Percentiles rank a stretch among this genome's conserved stretches.
Conservation (phyloP, 495 filamentous ascomycete species). For the Melanomma pulvis-pyrius region DNA sequence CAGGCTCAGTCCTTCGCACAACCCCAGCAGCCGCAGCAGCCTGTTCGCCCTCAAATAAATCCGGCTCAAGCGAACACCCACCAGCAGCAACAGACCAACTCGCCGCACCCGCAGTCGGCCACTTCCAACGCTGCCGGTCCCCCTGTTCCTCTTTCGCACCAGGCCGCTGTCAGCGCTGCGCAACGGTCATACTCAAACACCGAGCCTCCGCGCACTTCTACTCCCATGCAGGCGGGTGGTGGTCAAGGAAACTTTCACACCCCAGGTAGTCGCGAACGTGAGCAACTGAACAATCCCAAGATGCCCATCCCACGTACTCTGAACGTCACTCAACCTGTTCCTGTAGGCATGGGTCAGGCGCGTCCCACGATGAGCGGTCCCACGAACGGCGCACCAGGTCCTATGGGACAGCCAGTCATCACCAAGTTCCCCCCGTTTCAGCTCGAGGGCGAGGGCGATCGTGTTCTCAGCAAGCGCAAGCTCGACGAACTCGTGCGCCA, state of each 20-base stretch:
- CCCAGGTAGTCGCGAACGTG: constrained; percentile 39
- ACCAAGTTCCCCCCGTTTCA: constrained; percentile 77
- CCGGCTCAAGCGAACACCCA: constrained; percentile 31
- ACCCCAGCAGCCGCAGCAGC: constrained; percentile 27
- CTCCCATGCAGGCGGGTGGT: constrained; percentile 42
- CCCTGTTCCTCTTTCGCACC: constrained; percentile 63
- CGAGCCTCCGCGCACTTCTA: constrained; percentile 32
- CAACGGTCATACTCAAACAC: constrained; percentile 59
- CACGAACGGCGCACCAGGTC: constrained; percentile 68
- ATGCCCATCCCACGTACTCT: constrained; percentile 74
- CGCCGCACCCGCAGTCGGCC: constrained; percentile 42
- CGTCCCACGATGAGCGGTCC: constrained; percentile 82
- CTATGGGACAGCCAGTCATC: constrained; percentile 84
- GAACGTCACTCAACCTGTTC: constrained; percentile 66
- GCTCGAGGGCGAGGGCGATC: constrained; percentile 85
- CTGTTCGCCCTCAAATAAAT: constrained; percentile 38
- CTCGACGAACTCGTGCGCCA: constrained; percentile 92
- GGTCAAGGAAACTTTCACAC: constrained; percentile 40
- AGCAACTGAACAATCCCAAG: constrained; percentile 41
- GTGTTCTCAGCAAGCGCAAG: constrained; percentile 92
- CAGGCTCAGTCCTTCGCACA: constrained; percentile 16
- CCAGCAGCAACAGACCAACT: constrained; percentile 44
- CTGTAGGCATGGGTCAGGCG: constrained; percentile 68
- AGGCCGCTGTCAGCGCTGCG: constrained; percentile 63
- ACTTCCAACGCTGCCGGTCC: constrained; percentile 49